Evolutionary conservation across 495 filamentous ascomycete genomes (phyloP).

Genomic region (Oleoguttula mirabilis): DNA sequence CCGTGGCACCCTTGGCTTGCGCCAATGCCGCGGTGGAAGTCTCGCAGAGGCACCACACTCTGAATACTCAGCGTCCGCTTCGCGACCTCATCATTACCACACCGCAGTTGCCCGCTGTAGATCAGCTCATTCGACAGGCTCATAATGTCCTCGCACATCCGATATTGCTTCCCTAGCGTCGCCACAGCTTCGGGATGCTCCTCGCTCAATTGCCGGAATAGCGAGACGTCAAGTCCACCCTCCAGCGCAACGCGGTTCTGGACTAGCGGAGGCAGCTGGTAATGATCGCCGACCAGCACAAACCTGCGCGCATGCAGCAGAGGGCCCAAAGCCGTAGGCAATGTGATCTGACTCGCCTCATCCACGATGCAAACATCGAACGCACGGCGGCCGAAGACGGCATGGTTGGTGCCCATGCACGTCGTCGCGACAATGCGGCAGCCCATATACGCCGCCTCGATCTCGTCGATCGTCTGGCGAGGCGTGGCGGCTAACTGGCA

Average conservation of each 20-base stretch:
- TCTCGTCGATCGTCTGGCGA: conserved; percentile 65
- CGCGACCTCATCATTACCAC: conserved; percentile 67
- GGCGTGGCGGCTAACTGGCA: conserved; percentile 60
- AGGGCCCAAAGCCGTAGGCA: conserved; percentile 85
- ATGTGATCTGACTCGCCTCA: conserved; percentile 92
- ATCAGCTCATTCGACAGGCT: conserved; percentile 83
- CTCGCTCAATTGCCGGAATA: conserved; percentile 88
- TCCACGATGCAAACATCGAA: conserved; percentile 99
- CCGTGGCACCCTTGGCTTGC: conserved; percentile 38
- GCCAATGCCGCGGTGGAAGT: conserved; percentile 24
- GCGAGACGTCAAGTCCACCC: conserved; percentile 80
- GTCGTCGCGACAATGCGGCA: conserved; percentile 87
- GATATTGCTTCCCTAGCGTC: conserved; percentile 88
- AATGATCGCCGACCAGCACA: conserved; percentile 91
- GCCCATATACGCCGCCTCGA: conserved; percentile 67
- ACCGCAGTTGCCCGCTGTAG: conserved; percentile 79
- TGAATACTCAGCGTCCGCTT: conserved; percentile 47
- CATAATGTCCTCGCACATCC: conserved; percentile 97
- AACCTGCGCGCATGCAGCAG: conserved; percentile 90
- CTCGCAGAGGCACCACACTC: conserved; percentile 39
- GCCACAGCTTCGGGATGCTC: conserved; percentile 74
- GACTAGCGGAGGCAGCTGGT: conserved; percentile 86
- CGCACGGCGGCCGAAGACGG: conserved; percentile 71
- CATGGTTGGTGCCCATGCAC: conserved; percentile 80
- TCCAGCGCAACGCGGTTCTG: conserved; percentile 77